phyloP scores from a whole-genome alignment of 768 basidiomycete genomes.

The Boletus reticuloceps region DNA sequence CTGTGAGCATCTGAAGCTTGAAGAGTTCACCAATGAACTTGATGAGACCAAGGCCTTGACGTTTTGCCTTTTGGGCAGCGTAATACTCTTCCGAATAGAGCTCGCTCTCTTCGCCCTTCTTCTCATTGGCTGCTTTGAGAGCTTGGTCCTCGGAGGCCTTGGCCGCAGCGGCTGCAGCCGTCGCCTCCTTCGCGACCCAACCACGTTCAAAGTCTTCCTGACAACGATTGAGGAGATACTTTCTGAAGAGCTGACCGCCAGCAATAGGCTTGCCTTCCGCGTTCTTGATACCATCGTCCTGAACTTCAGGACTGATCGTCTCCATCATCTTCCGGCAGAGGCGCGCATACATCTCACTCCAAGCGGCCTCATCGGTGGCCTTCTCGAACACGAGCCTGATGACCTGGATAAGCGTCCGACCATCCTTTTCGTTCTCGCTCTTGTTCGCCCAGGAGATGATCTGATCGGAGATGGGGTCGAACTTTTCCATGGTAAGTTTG shows the following conservation, averaged over 20 bases:
- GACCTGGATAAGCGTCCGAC: constrained; percentile 91
- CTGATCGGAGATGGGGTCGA: constrained; percentile 93
- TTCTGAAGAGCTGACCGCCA: constrained; percentile 93
- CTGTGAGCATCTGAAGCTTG: constrained; percentile 98
- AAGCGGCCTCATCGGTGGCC: constrained; percentile 92
- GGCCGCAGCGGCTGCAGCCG: constrained; percentile 80
- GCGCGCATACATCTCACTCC: constrained; percentile 97
- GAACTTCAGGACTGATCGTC: constrained; percentile 81
- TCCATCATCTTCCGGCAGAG: constrained; percentile 97
- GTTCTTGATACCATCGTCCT: constrained; percentile 83
- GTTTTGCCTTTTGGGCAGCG: constrained; percentile 94
- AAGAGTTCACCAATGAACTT: constrained; percentile 98
- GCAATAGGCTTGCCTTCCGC: constrained; percentile 84
- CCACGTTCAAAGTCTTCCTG: constrained; percentile 98
- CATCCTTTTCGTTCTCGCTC: constrained; percentile 89
- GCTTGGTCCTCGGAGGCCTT: constrained; percentile 88
- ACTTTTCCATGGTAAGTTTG: constrained; percentile 95
- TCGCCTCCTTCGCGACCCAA: constrained; percentile 86
- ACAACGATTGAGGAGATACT: constrained; percentile 94
- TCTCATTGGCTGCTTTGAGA: constrained; percentile 64
- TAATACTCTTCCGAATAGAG: constrained; percentile 97
- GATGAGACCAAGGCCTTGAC: constrained; percentile 94
- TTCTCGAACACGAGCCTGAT: constrained; percentile 96
- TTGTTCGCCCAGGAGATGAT: constrained; percentile 96
- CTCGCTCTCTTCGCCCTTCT: constrained; percentile 56